Conservation (phyloP, 768 basidiomycete genomes). For the Exidia glandulosa region DNA sequence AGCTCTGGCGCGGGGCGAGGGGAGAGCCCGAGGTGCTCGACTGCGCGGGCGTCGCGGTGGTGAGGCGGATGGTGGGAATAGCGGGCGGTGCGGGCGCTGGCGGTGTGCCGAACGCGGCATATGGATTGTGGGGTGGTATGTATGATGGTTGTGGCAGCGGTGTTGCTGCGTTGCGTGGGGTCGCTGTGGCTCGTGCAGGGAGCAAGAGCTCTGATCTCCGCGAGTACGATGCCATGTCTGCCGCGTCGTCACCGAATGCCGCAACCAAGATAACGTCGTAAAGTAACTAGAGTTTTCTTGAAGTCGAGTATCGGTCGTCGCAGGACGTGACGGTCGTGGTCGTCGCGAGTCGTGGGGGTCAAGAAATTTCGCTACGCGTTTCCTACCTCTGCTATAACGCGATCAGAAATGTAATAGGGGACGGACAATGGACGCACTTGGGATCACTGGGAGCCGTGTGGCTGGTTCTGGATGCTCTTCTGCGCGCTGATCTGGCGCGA, state of each 20-base stretch:
- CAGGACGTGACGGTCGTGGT: background rate
- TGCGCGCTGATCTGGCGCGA: background rate
- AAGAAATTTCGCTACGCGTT: background rate
- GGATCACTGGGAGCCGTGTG: background rate
- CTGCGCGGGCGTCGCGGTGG: constrained; percentile 54
- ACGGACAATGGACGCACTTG: background rate
- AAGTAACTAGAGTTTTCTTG: background rate
- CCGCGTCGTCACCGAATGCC: background rate
- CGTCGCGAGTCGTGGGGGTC: background rate
- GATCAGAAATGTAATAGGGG: background rate
- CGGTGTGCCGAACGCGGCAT: background rate
- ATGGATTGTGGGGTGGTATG: background rate
- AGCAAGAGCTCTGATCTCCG: background rate
- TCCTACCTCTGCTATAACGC: background rate
- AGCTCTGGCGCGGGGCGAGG: constrained; percentile 16
- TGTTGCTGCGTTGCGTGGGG: constrained; percentile 14
- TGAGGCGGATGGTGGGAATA: constrained; percentile 57
- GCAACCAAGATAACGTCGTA: background rate
- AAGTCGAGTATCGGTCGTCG: background rate
- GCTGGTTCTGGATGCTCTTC: background rate
- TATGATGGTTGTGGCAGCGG: constrained; percentile 8
- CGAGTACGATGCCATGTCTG: background rate
- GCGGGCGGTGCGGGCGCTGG: too few relatives aligned
- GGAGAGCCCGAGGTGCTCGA: constrained; percentile 24
- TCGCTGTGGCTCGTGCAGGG: background rate